These are phyloP conservation scores for Cotoneaster glaucophyllus DNA, from an alignment of 306 rosid species.

Conservation along the genomic window DNA sequence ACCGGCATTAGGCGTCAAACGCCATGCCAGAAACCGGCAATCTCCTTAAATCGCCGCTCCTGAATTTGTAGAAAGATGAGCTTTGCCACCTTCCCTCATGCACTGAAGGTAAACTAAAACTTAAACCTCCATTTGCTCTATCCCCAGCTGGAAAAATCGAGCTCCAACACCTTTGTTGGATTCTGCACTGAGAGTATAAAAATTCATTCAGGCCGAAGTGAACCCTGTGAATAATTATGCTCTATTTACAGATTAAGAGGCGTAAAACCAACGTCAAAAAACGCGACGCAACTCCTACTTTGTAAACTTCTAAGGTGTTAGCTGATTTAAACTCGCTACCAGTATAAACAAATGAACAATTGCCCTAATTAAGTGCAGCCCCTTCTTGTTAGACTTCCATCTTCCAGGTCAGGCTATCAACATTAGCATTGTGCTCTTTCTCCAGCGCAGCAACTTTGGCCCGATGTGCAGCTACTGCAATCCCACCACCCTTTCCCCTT, in stretches of 20 bases:
- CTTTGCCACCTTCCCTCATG: conserved; percentile 47
- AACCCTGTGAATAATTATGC: conserved; percentile 75
- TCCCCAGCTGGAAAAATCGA: conserved; percentile 67
- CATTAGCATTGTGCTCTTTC: conserved; percentile 46
- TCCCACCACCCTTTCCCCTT: conserved; percentile 48
- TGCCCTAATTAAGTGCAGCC: conserved; percentile 42
- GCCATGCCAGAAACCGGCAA: conserved; percentile 32
- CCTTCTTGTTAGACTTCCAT: conserved; percentile 48
- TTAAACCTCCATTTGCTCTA: conserved; percentile 90
- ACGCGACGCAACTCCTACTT: conserved; percentile 46
- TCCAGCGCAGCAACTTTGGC: conserved; percentile 83
- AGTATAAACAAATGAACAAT: conserved; percentile 94
- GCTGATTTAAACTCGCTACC: conserved; percentile 56
- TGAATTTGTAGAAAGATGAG: conserved; percentile 27
- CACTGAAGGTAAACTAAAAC: conserved; percentile 70
- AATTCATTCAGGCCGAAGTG: conserved; percentile 52
- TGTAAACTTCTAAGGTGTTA: conserved; percentile 52
- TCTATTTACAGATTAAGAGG: conserved; percentile 95
- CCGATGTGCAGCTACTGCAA: conserved; percentile 42
- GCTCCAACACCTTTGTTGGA: conserved; percentile 90
- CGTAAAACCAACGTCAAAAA: conserved; percentile 47
- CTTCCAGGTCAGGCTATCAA: conserved; percentile 68
- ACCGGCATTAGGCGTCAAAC: conserved; percentile 37
- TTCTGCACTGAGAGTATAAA: conserved; percentile 88
- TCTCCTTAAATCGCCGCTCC: conserved; percentile 50